Conservation (phyloP, 768 basidiomycete species). For the Hypsizygus marmoreus region DNA sequence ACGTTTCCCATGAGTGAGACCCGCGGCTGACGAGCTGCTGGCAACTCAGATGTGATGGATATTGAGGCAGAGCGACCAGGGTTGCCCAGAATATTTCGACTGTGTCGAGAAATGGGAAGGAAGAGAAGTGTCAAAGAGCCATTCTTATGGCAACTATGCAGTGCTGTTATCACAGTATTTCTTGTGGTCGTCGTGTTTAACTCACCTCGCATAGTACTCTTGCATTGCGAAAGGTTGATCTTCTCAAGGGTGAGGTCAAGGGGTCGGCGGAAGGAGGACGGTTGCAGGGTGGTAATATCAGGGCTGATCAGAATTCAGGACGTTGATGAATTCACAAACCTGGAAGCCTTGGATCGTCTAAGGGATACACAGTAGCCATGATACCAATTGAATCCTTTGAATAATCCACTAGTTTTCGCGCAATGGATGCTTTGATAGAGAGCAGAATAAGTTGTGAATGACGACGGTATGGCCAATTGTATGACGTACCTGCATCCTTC, state of each 20-base stretch:
- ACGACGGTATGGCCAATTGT: not conserved
- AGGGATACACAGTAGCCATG: slow-evolving; percentile 52
- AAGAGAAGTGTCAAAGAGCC: slow-evolving; percentile 56
- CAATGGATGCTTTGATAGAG: slow-evolving; percentile 38
- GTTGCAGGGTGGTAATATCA: too few relatives aligned
- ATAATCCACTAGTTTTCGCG: slow-evolving; percentile 40
- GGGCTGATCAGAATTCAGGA: too few relatives aligned
- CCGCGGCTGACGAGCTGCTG: slow-evolving; percentile 46
- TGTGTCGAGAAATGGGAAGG: slow-evolving; percentile 56
- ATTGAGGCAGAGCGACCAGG: slow-evolving; percentile 44
- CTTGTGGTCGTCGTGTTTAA: too few relatives aligned
- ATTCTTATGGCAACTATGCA: slow-evolving; percentile 50
- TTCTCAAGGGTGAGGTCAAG: too few relatives aligned
- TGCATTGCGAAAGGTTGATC: slow-evolving; percentile 52
- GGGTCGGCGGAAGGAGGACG: too few relatives aligned
- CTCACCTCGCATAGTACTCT: slow-evolving; percentile 51
- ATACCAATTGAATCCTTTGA: slow-evolving; percentile 43
- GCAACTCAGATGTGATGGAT: slow-evolving; percentile 39
- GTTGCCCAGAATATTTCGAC: slow-evolving; percentile 47
- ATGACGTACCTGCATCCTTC: slow-evolving; percentile 45
- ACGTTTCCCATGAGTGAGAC: slow-evolving; percentile 53
- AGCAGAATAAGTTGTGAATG: not conserved
- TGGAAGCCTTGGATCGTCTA: slow-evolving; percentile 37
- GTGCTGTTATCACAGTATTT: too few relatives aligned
- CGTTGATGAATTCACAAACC: slow-evolving; percentile 30